Evolutionary conservation across 2,329 filamentous ascomycete genomes (phyloP).

Genomic region (Magnaporthiopsis rhizophila): DNA sequence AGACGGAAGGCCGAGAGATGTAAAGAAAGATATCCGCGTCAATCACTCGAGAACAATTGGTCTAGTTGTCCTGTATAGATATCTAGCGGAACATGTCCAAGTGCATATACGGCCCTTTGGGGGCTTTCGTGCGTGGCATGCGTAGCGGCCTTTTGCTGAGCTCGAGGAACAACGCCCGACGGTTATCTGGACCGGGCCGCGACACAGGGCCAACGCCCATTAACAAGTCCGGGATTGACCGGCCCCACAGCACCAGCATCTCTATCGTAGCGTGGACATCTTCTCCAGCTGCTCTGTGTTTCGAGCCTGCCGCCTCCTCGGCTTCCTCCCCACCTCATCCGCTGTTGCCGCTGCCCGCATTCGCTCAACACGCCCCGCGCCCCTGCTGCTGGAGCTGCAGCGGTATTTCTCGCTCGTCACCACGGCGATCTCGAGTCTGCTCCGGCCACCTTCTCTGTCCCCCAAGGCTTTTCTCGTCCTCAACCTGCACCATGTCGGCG

Average conservation of each 20-base stretch:
- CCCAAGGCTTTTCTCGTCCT: constrained; percentile 33
- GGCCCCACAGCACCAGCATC: background rate
- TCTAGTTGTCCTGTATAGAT: background rate
- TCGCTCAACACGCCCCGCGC: background rate
- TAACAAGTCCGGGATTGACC: background rate
- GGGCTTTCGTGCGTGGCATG: too few species aligned
- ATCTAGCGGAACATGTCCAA: background rate
- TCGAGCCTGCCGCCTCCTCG: background rate
- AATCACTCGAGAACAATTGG: background rate
- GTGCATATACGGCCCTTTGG: background rate
- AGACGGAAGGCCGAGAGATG: background rate
- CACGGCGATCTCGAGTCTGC: background rate
- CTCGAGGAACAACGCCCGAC: background rate
- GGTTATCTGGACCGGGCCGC: background rate
- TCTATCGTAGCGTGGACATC: background rate
- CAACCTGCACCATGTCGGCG: constrained; percentile 65
- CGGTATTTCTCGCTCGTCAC: background rate
- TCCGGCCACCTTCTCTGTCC: background rate
- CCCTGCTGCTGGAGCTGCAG: background rate
- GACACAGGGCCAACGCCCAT: background rate
- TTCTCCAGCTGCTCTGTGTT: background rate
- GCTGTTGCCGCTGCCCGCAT: background rate
- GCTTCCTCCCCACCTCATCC: background rate
- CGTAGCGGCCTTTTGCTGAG: background rate
- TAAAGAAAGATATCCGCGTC: background rate